Evolutionary conservation across 192 early-diverging fungal species (phyloP).

Genomic region (Rhizophlyctis rosea): DNA sequence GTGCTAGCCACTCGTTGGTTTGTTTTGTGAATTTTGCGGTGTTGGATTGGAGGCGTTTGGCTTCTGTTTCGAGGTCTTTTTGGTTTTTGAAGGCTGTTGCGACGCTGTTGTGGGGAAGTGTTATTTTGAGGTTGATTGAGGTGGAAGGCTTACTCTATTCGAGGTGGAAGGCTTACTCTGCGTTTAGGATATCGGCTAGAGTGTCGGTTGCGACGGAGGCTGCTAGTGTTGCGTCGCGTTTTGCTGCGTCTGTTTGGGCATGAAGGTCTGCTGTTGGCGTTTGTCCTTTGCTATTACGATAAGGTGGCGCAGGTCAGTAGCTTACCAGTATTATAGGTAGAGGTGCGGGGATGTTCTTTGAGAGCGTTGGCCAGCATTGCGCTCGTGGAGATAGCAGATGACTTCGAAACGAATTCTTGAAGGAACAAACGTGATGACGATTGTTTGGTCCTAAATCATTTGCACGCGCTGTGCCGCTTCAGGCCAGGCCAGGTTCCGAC

Average conservation of each 20-base stretch:
- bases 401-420: too few relatives aligned
- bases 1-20: conserved; percentile 73
- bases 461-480: too few relatives aligned
- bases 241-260: background rate
- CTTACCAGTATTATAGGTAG: conserved; percentile 53
- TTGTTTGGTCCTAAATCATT: too few relatives aligned
- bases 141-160: background rate
- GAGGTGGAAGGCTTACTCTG: conserved; percentile 11
- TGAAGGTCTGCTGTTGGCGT: background rate
- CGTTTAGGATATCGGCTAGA: conserved; percentile 56
- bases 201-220: conserved; percentile 54
- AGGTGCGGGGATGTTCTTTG: conserved; percentile 54
- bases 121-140: background rate
- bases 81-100: conserved; percentile 59
- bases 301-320: background rate
- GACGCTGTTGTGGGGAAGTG: conserved; percentile 35
- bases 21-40: conserved; percentile 53
- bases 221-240: conserved; percentile 50
- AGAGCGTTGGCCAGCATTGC: conserved; percentile 26
- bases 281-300: background rate
- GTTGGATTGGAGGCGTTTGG: conserved; percentile 48
- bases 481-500: too few relatives aligned
- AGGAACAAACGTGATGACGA: too few relatives aligned
- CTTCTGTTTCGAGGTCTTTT: conserved; percentile 63
- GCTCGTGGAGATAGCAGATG: too few relatives aligned